A percentile compares a stretch with the other conserved stretches of the same genome.
phyloP scores from a whole-genome alignment of 2,329 filamentous ascomycete genomes.

The Epichloe gansuensis region DNA sequence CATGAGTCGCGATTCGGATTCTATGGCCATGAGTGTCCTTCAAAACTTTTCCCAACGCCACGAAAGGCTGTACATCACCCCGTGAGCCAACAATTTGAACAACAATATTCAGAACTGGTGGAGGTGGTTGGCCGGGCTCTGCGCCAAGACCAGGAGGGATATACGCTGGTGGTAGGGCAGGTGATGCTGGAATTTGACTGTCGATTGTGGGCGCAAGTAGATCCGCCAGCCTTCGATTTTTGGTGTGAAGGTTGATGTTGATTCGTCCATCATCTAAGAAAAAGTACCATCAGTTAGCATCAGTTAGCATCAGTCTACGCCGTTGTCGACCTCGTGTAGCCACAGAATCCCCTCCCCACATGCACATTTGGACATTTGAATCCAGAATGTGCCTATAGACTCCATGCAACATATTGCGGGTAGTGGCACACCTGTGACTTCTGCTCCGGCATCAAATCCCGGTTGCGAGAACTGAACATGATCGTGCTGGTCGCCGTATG shows the following conservation, averaged over 20 bases:
- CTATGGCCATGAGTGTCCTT: slow-evolving; percentile 56
- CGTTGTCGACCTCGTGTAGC: no score
- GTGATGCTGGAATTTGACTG: slow-evolving; percentile 38
- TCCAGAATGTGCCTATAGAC: neutral
- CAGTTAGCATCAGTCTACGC: no score
- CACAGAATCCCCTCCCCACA: no score
- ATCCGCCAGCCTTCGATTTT: slow-evolving; percentile 50
- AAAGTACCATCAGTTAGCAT: neutral
- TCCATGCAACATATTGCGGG: neutral
- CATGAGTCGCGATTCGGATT: slow-evolving; percentile 62
- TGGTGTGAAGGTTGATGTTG: slow-evolving; percentile 69
- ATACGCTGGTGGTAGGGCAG: slow-evolving; percentile 51
- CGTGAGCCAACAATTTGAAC: slow-evolving; percentile 65
- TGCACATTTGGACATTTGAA: neutral
- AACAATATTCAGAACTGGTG: slow-evolving; percentile 54
- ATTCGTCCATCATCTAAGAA: slow-evolving; percentile 60
- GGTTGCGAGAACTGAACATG: slow-evolving; percentile 48
- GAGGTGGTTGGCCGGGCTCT: slow-evolving; percentile 42
- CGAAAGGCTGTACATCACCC: slow-evolving; percentile 66
- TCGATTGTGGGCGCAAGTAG: slow-evolving; percentile 54
- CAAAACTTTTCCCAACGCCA: slow-evolving; percentile 55
- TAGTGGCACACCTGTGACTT: slow-evolving; percentile 35
- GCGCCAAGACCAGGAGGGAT: slow-evolving; percentile 63
- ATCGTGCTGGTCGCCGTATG: slow-evolving; percentile 46
- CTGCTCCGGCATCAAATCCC: slow-evolving; percentile 50